Percentiles rank a stretch among this genome's conserved stretches.
Conservation (phyloP, 306 rosid species). For the Cercis canadensis region DNA sequence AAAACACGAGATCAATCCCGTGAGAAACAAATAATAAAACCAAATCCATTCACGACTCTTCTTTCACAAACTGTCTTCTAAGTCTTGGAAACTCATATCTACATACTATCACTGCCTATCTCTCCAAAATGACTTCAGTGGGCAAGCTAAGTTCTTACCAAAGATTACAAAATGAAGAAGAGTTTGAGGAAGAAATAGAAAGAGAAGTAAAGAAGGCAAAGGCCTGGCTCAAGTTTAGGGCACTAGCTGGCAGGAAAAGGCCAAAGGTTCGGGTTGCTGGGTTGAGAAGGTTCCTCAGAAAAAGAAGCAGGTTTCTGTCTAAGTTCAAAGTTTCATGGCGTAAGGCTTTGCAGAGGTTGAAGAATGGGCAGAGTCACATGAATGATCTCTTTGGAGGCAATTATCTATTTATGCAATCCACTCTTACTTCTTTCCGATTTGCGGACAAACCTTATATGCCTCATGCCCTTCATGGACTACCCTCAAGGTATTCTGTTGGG, state of each 20-base stretch:
- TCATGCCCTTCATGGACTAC: no score
- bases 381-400: conserved; percentile 57
- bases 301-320: conserved; percentile 32
- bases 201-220: conserved; percentile 44
- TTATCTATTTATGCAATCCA: conserved; percentile 50
- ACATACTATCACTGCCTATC: no score
- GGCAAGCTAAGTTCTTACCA: conserved; percentile 36
- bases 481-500: conserved; percentile 26
- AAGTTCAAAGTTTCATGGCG: conserved; percentile 42
- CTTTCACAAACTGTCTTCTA: neutral
- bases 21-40: conserved; percentile 9
- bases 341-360: conserved; percentile 45
- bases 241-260: conserved; percentile 49
- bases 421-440: conserved; percentile 42
- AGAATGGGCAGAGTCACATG: conserved; percentile 54
- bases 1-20: neutral
- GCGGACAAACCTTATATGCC: conserved; percentile 2
- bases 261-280: conserved; percentile 41
- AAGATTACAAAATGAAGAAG: conserved; percentile 45
- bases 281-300: conserved; percentile 42
- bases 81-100: neutral
- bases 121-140: conserved; percentile 29
- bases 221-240: conserved; percentile 46
- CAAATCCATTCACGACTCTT: neutral
- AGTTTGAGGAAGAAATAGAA: conserved; percentile 11